A percentile compares a stretch with the other conserved stretches of the same genome.
These are phyloP conservation scores for Cytospora piceae DNA, from an alignment of 2,329 filamentous ascomycete species.

Conservation along the genomic window DNA sequence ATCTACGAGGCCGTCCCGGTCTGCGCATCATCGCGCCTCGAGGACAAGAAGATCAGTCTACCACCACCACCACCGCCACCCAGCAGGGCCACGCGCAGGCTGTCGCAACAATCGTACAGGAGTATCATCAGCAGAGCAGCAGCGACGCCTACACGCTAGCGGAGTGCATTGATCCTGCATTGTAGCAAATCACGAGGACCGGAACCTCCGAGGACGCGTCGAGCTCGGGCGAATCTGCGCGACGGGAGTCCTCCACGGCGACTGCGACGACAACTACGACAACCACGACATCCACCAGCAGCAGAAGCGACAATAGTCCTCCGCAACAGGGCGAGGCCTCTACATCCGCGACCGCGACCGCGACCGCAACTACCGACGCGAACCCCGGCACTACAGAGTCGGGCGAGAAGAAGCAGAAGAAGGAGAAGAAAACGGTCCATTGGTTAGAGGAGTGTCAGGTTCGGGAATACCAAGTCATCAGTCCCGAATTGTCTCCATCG, in stretches of 20 bases:
- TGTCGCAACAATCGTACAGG: neutral
- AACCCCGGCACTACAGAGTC: neutral
- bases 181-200: neutral
- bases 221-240: neutral
- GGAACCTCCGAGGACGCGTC: neutral
- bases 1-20: neutral
- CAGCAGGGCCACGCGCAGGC: neutral
- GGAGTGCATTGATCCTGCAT: neutral
- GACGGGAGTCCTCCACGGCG: neutral
- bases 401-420: neutral
- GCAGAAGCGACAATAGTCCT: neutral
- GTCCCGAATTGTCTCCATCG: neutral
- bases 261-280: neutral
- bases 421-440: neutral
- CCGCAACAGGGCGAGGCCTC: neutral
- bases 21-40: neutral
- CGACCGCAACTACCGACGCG: neutral
- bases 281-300: neutral
- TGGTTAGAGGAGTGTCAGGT: neutral
- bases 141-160: slow-evolving; percentile 4
- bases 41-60: neutral
- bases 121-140: neutral
- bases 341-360: neutral
- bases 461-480: neutral
- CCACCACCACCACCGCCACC: neutral